Percentiles rank a stretch among this genome's conserved stretches.
These are phyloP conservation scores for Psilocybe cyanescens DNA, from an alignment of 768 basidiomycete genomes.

Conservation along the genomic window DNA sequence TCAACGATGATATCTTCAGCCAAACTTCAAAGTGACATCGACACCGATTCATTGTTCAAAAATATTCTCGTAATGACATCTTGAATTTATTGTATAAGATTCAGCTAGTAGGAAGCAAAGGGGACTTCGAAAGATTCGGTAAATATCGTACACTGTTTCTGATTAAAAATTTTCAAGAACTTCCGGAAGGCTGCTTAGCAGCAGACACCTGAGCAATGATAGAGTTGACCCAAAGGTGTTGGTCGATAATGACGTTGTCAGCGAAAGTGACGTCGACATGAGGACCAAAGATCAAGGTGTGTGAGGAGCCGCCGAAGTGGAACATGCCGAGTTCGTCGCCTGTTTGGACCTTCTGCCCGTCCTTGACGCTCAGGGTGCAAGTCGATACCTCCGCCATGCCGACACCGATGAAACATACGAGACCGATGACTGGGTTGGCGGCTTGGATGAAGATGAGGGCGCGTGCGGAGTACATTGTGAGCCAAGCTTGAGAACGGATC, in stretches of 20 bases:
- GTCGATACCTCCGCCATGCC: constrained; percentile 70
- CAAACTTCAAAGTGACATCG: too few species aligned
- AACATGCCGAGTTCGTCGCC: constrained; percentile 66
- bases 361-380: constrained; percentile 51
- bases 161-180: neutral
- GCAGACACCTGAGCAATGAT: constrained; percentile 7
- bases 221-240: constrained; percentile 16
- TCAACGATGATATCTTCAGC: too few species aligned
- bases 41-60: too few species aligned
- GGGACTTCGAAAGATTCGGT: too few species aligned
- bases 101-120: too few species aligned
- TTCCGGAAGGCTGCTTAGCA: neutral
- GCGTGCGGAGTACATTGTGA: constrained; percentile 48
- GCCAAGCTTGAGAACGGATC: constrained; percentile 16
- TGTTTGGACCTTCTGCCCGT: constrained; percentile 46
- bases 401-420: constrained; percentile 60
- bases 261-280: constrained; percentile 12
- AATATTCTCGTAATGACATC: too few species aligned
- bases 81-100: too few species aligned
- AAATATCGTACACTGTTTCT: too few species aligned
- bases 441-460: constrained; percentile 59
- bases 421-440: constrained; percentile 51
- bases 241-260: neutral
- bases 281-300: constrained; percentile 16
- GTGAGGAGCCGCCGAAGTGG: constrained; percentile 45